Evolutionary conservation across 257 asterid species (phyloP), one percentile per base, ranked within the genome.

Genomic region (Eustoma russellianum): DNA sequence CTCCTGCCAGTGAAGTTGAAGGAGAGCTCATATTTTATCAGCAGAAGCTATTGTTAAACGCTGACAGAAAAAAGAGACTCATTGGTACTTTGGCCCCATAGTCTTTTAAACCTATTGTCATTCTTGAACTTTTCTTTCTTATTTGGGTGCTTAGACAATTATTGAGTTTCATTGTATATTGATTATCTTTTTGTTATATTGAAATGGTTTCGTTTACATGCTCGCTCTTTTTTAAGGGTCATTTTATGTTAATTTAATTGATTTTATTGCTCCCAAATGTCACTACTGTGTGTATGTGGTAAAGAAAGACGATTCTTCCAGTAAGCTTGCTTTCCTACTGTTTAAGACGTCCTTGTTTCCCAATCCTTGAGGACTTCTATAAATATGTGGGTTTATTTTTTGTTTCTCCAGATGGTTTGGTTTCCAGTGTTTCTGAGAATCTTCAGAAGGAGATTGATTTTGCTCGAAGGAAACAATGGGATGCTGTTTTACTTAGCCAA

Each of bases 1-100:
- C 95, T 66, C 94, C 97, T n/a, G 71, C 58, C 50, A 95, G 88
- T 78, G 99, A 85, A 70, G 88, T 92, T 57, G 99, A 88, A 76
- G 97, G 97, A 59, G 97, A 85, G 67, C 94, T 92, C 56, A 46
- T 88, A 45, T 92, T 76, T 71, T 71, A 74, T 66, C 99, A 92
- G 71, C 83, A 79, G 30, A 76, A 65, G 46, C 89, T 92, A 55
- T 66, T 85, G 57, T 17, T 58, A 44, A 81, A 73, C 61, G 92
- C 86, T 50, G 67, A 55, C 66, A 53, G 59, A 16, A 81, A 84
- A 65, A 85, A 77, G 66, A 59, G 50, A 60, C 59, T 71, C 60
- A 68, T 82, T 70, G 97, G 99, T 74, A 55, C 72, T 61, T 63
- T 28, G 33, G 45, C 75, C 30, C 60, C 67, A 15, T 48, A 55